Percentiles rank a stretch among this genome's conserved stretches.
phyloP scores from a whole-genome alignment of 805 yeast genomes.

The Yamadazyma laniorum region DNA sequence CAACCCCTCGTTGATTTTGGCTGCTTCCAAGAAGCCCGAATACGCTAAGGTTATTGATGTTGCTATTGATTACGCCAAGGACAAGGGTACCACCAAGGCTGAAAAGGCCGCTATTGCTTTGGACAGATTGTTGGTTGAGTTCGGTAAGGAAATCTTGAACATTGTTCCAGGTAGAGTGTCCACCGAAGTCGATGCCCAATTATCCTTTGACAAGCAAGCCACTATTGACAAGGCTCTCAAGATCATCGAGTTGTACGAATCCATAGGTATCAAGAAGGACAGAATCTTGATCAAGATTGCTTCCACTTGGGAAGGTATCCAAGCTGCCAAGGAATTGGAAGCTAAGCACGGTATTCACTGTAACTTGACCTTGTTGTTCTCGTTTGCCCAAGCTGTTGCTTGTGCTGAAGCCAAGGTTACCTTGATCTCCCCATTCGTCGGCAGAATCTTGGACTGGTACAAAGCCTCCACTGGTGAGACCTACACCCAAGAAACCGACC shows the following conservation, averaged over 20 bases:
- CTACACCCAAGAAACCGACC: slow-evolving; percentile 79
- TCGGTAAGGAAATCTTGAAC: slow-evolving; percentile 88
- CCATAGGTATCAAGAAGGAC: slow-evolving; percentile 81
- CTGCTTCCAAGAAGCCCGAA: slow-evolving; percentile 88
- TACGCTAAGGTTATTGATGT: slow-evolving; percentile 87
- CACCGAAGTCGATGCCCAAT: slow-evolving; percentile 98
- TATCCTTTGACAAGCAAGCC: slow-evolving; percentile 92
- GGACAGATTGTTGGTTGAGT: slow-evolving; percentile 91
- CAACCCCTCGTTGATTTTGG: slow-evolving; percentile 95
- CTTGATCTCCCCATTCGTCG: slow-evolving; percentile 97
- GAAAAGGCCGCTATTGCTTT: slow-evolving; percentile 80
- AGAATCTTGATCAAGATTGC: slow-evolving; percentile 95
- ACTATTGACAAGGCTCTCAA: slow-evolving; percentile 92
- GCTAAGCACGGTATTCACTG: slow-evolving; percentile 85
- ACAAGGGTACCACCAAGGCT: slow-evolving; percentile 54
- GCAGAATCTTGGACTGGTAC: slow-evolving; percentile 98
- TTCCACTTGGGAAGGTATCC: slow-evolving; percentile 99
- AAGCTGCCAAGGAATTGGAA: slow-evolving; percentile 96
- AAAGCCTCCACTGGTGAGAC: slow-evolving; percentile 90
- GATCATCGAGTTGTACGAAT: slow-evolving; percentile 82
- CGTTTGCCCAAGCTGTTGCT: slow-evolving; percentile 97
- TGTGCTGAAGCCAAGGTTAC: slow-evolving; percentile 97
- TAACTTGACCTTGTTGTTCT: slow-evolving; percentile 93
- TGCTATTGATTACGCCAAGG: slow-evolving; percentile 79
- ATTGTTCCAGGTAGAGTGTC: slow-evolving; percentile 99